Evolutionary conservation across 306 rosid species (phyloP).

Genomic region (Vicia sativa): DNA sequence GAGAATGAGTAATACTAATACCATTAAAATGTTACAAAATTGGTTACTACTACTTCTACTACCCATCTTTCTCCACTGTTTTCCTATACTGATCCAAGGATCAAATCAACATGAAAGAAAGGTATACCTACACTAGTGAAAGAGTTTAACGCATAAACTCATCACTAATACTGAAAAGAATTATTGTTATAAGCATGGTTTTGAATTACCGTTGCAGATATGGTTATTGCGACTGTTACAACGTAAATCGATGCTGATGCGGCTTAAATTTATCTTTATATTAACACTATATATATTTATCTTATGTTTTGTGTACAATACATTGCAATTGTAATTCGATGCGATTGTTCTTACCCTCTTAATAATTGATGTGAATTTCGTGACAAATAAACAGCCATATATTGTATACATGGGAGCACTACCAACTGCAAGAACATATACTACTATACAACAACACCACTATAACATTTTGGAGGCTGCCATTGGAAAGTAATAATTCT

Average conservation of each 20-base stretch:
- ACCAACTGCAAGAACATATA: slow-evolving; percentile 34
- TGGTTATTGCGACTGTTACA: too few species aligned
- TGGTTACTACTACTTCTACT: slow-evolving; percentile 28
- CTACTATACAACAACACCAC: slow-evolving; percentile 45
- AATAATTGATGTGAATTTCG: slow-evolving; percentile 10
- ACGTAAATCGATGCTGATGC: too few species aligned
- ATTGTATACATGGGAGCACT: slow-evolving; percentile 83
- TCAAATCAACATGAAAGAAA: slow-evolving; percentile 54
- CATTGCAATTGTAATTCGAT: too few species aligned
- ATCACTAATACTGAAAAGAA: not conserved
- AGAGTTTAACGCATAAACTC: not conserved
- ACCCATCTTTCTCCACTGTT: slow-evolving; percentile 29
- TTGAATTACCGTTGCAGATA: too few species aligned
- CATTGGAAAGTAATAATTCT: slow-evolving; percentile 69
- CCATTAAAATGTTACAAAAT: slow-evolving; percentile 32
- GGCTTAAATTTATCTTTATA: too few species aligned
- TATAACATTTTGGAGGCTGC: slow-evolving; percentile 53
- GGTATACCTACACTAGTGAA: slow-evolving; percentile 43
- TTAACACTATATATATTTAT: too few species aligned
- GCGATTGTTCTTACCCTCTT: not conserved
- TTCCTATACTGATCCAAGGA: slow-evolving; percentile 43
- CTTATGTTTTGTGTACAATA: too few species aligned
- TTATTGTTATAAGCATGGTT: not conserved
- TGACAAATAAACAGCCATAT: slow-evolving; percentile 58
- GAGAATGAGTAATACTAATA: slow-evolving; percentile 16